Evolutionary conservation across 2,329 filamentous ascomycete species (phyloP), one percentile per base, ranked within the genome.

Genomic region (Emericellopsis cladophorae): DNA sequence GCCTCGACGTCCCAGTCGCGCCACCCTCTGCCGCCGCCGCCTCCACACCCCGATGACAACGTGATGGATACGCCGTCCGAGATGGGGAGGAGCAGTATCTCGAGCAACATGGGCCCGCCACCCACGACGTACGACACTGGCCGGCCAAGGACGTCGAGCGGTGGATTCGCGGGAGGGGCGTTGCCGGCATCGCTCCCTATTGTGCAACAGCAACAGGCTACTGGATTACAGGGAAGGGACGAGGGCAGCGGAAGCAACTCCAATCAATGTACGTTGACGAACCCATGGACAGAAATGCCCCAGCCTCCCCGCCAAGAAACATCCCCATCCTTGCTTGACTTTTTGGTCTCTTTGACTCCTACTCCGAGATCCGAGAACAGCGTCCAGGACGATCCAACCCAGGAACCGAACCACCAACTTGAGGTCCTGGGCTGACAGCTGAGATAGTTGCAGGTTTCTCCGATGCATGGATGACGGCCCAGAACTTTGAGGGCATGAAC

Each of bases 401-500:
- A 29, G 26, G 26, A 12, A 29, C 26, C 26, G 26, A 29, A 12
- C 26, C 12, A 29, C 12, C 9, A 29, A 29, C 12, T 4, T 12
- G 26, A 29, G 26, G 26, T 29, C 26, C 26, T 29, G 12, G 26
- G 26, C 26, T 29, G 26, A 29, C 26, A 29, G 26, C 12, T 29
- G 26, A 21, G 26, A 29, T 62, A 92, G 86, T 86, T 56, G 67
- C 83, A 55, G 82, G 81, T 49, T 92, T 90, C 68, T 73, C 76
- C 47, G 85, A 86, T 66, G 84, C 88, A 56, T 90, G 85, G 81
- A 72, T 88, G 56, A 73, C 70, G 49, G 76, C 79, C 44, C 84
- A 87, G 55, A 92, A 81, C 58, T 92, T 86, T 61, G 83, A 93
- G 68, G 88, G 95, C 62, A 92, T 95, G 81, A 87, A 92, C 65